Percentiles rank a stretch among this genome's conserved stretches.
These are phyloP conservation scores for Yamadazyma laniorum DNA, from an alignment of 805 yeast genomes.

Conservation along the genomic window DNA sequence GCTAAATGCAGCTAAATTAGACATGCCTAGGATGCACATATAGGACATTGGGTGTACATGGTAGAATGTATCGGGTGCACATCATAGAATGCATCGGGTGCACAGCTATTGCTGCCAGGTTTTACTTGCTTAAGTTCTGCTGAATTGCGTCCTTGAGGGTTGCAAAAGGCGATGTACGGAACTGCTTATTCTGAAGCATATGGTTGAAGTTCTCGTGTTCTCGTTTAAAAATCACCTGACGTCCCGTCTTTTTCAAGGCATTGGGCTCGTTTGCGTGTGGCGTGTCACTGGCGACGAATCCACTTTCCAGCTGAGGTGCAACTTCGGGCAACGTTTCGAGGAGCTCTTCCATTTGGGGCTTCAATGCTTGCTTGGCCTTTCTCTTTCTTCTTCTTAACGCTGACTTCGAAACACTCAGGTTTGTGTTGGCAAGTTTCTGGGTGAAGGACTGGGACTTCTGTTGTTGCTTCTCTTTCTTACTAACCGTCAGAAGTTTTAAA, in stretches of 20 bases:
- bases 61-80: no score
- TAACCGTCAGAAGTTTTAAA: slow-evolving; percentile 50
- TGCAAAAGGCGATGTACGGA: slow-evolving; percentile 60
- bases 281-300: slow-evolving; percentile 23
- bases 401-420: slow-evolving; percentile 61
- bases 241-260: slow-evolving; percentile 39
- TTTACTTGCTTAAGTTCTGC: slow-evolving; percentile 2
- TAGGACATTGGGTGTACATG: no score
- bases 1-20: no score
- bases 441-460: slow-evolving; percentile 40
- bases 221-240: slow-evolving; percentile 49
- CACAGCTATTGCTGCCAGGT: no score
- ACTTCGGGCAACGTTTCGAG: slow-evolving; percentile 48
- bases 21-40: no score
- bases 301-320: slow-evolving; percentile 4
- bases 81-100: no score
- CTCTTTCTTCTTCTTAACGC: slow-evolving; percentile 62
- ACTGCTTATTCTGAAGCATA: slow-evolving; percentile 53
- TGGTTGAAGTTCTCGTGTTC: slow-evolving; percentile 60
- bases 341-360: slow-evolving; percentile 66
- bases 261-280: slow-evolving; percentile 47
- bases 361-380: slow-evolving; percentile 57
- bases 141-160: slow-evolving; percentile 57
- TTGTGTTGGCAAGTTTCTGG: slow-evolving; percentile 29
- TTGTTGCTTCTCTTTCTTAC: slow-evolving; percentile 52